These are phyloP conservation scores for Debaryomyces coudertii DNA, from an alignment of 1,139 yeast genomes.

Conservation along the genomic window DNA sequence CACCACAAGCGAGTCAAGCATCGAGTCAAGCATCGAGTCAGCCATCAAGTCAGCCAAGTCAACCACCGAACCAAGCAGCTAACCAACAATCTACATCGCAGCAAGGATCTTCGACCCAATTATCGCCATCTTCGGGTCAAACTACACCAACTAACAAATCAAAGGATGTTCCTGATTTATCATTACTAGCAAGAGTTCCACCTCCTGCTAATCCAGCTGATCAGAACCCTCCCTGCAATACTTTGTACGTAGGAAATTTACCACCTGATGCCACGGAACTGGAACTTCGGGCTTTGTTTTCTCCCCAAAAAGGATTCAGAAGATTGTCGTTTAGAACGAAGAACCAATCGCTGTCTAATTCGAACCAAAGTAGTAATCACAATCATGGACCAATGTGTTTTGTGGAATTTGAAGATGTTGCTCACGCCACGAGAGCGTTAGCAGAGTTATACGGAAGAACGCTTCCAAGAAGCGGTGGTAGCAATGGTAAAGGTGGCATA, in stretches of 20 bases:
- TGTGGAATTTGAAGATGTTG: slow-evolving; percentile 96
- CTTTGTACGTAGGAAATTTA: slow-evolving; percentile 91
- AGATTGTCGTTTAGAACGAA: slow-evolving; percentile 86
- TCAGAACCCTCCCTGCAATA: slow-evolving; percentile 98
- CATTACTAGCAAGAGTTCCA: slow-evolving; percentile 75
- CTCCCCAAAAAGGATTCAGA: slow-evolving; percentile 91
- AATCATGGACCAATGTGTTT: slow-evolving; percentile 98
- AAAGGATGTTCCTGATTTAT: slow-evolving; percentile 67
- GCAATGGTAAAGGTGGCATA: slow-evolving; percentile 89
- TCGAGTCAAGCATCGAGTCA: slow-evolving; percentile 9
- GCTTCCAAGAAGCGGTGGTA: slow-evolving; percentile 65
- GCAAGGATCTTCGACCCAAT: slow-evolving; percentile 9
- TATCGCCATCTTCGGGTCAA: slow-evolving; percentile 13
- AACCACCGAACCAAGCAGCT: slow-evolving; percentile 7
- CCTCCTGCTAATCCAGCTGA: slow-evolving; percentile 99
- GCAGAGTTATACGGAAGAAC: slow-evolving; percentile 92
- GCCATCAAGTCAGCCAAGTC: slow-evolving; percentile 10
- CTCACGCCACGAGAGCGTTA: slow-evolving; percentile 88
- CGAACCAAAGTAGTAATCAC: slow-evolving; percentile 41
- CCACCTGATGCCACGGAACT: slow-evolving; percentile 98
- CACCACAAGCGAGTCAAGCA: slow-evolving; percentile 7
- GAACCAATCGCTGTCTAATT: slow-evolving; percentile 44
- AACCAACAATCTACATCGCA: slow-evolving; percentile 7
- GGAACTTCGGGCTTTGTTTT: slow-evolving; percentile 83
- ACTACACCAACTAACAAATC: slow-evolving; percentile 21